Evolutionary conservation across 108 stramenopile genomes (phyloP).

Genomic region (Aurantiochytrium sp.): DNA sequence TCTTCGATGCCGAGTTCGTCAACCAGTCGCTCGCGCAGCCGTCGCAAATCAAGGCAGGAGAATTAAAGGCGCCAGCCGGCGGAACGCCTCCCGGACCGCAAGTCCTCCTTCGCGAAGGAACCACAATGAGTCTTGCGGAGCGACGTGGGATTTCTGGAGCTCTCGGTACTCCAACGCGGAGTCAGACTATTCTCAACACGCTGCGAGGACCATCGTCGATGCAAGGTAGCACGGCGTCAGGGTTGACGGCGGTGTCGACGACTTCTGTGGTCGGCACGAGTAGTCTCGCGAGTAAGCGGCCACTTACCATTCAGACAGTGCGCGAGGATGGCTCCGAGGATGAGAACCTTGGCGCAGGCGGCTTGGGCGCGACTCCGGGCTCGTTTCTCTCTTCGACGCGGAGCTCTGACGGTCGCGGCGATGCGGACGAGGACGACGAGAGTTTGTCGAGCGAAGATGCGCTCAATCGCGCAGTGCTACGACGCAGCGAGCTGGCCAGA

Average conservation of each 20-base stretch:
- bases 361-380: too few relatives aligned
- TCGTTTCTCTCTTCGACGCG: too few relatives aligned
- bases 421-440: not conserved
- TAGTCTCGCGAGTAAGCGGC: too few relatives aligned
- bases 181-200: not conserved
- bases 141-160: not conserved
- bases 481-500: not conserved
- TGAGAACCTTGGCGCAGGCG: too few relatives aligned
- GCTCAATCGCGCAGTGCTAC: not conserved
- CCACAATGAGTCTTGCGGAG: not conserved
- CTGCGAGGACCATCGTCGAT: too few relatives aligned
- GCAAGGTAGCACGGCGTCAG: too few relatives aligned
- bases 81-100: not conserved
- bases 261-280: too few relatives aligned
- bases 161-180: not conserved
- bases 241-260: too few relatives aligned
- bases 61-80: not conserved
- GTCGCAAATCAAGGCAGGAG: not conserved
- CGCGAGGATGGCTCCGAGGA: too few relatives aligned
- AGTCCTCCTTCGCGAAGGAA: not conserved
- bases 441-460: too few relatives aligned
- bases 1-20: not conserved
- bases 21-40: not conserved
- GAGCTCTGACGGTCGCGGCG: too few relatives aligned
- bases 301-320: too few relatives aligned